Evolutionary conservation across 208 protist species (phyloP).

Genomic region (Perkinsela sp.): DNA sequence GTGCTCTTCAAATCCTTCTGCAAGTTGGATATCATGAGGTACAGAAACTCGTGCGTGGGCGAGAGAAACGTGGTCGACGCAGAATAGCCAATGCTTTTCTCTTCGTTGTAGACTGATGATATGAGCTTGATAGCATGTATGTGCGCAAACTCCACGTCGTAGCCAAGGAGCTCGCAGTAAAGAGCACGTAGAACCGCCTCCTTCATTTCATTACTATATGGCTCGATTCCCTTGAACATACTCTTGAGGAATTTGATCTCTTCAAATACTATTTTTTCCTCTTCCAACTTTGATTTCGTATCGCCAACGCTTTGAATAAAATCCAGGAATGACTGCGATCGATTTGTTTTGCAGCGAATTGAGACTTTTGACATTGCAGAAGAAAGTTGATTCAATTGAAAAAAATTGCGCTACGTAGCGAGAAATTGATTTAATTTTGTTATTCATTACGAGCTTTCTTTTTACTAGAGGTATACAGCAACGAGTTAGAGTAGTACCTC

Average conservation of each 20-base stretch:
- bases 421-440: no score
- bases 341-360: no score
- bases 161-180: constrained; percentile 83
- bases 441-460: no score
- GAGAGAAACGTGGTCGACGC: constrained; percentile 44
- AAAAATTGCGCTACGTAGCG: no score
- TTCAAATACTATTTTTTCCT: constrained; percentile 23
- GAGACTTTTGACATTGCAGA: no score
- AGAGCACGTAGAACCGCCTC: constrained; percentile 60
- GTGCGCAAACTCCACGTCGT: constrained; percentile 60
- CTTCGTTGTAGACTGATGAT: constrained; percentile 14
- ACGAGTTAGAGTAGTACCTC: background rate
- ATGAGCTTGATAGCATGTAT: constrained; percentile 83
- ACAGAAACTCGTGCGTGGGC: constrained; percentile 58
- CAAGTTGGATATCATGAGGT: constrained; percentile 75
- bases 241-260: constrained; percentile 27
- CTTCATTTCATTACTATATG: constrained; percentile 15
- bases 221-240: constrained; percentile 6
- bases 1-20: constrained; percentile 57
- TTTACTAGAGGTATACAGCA: no score
- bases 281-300: constrained; percentile 36
- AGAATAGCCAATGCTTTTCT: constrained; percentile 71
- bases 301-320: constrained; percentile 29
- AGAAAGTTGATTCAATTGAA: no score
- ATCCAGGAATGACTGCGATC: constrained; percentile 18